Evolutionary conservation across 192 early-diverging fungal species (phyloP), one percentile per base, ranked within the genome.

Genomic region (Haplosporangium gracile): DNA sequence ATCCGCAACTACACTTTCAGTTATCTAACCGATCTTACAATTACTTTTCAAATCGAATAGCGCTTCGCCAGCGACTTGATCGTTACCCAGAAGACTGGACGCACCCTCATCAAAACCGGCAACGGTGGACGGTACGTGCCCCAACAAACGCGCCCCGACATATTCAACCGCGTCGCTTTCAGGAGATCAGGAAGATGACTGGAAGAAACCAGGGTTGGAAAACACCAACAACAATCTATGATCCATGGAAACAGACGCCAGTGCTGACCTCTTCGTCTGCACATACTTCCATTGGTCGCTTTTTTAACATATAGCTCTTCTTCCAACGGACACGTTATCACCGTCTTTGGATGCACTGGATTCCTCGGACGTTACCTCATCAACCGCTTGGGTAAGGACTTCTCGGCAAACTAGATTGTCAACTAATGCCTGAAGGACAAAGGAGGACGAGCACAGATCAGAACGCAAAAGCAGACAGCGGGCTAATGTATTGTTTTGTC

Each of bases 301-400:
- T 32, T 42, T 42, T 29, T 55, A 39, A 36, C 20, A 36, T 65
- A 32, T 79, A 95, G 96, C 68, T 95, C 95, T 74, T 94, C 96
- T 51, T 92, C 93, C 76, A 95, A 92, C 79, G 98, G 98, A 34
- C 96, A 97, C 83, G 93, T 93, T 32, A 96, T 96, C 39, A 99
- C 98, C 20, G 97, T 98, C 29, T 97, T 98, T 89, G 98, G 98
- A 22, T 95, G 94, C 89, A 98, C 96, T 70, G 98, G 98, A 39
- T 98, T 99, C 89, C 90, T 98, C 20, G 98, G 97, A 68, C 95
- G 97, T 70, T 98, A 98, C 83, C 85, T 99, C 53, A 96, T 99
- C 51, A 95, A 95, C 83, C 97, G 96, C 82, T 93, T 99, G 53
- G 97, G 96, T 93, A 92, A 43, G 87, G 63, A 13, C 10, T 57